A percentile compares a stretch with the other conserved stretches of the same genome.
Evolutionary conservation across 305 asterid genomes (phyloP).

Genomic region (Solanum hybrid): DNA sequence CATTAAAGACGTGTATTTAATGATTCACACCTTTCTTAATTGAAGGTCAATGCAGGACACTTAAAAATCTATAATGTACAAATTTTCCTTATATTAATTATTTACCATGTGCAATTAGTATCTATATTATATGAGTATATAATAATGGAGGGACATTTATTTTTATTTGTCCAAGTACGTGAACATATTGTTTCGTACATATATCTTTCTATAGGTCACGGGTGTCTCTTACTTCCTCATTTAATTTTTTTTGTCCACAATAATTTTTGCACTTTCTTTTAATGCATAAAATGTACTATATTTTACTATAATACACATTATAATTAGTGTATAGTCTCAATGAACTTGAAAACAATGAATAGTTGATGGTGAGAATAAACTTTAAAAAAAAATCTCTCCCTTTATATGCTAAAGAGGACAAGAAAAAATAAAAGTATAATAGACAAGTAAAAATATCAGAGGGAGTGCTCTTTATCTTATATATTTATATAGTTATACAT

Average conservation of each 20-base stretch:
- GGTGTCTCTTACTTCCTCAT: neutral
- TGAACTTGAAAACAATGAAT: neutral
- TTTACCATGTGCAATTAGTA: neutral
- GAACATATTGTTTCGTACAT: neutral
- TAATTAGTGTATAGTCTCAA: neutral
- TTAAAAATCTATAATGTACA: neutral
- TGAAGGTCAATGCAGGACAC: neutral
- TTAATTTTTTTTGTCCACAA: neutral
- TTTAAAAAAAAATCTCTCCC: neutral
- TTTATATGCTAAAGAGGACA: neutral
- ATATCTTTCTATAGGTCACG: neutral
- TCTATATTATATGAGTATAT: neutral
- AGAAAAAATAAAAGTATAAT: neutral
- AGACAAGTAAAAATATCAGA: neutral
- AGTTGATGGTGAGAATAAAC: neutral
- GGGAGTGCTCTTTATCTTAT: rapidly evolving
- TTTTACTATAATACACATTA: neutral
- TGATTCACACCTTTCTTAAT: neutral
- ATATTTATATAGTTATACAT: neutral
- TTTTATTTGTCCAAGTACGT: neutral
- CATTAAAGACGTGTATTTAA: neutral
- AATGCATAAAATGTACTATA: neutral
- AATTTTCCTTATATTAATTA: neutral
- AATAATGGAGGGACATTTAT: neutral
- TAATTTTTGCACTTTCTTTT: neutral